Evolutionary conservation across 2,329 filamentous ascomycete genomes (phyloP), one percentile per base, ranked within the genome.

Genomic region (Drechslera avenae): DNA sequence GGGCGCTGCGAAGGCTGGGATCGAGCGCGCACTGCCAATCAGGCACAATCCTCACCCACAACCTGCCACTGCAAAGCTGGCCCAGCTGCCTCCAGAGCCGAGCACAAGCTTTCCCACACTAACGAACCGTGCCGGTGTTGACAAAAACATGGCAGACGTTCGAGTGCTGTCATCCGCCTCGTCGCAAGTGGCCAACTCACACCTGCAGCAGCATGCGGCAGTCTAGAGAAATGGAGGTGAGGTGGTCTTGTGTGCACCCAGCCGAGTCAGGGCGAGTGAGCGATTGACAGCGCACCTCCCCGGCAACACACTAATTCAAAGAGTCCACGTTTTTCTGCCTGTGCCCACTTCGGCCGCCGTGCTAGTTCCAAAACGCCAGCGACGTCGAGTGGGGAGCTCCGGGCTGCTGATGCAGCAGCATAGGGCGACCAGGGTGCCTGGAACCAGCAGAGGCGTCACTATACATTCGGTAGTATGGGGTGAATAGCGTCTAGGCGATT

Each of bases 321-420:
- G 71, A 60, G 67, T 66, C 68, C 69, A 71, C 67, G 69, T 69
- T 72, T 72, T 67, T 69, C 60, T 67, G 62, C 63, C 62, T 61
- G 63, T 67, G 61, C 62, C 64, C 67, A 66, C 63, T 59, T 63
- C 57, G 57, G 46, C 59, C 67, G 67, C 64, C 66, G 61, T 60
- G 56, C 56, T 59, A 62, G 68, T 55, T 44, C 62, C 62, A 68
- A 59, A 68, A 54, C 41, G 52, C 57, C 58, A 42, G 54, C 59
- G 62, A 57, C 59, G 63, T 64, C 52, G 61, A 67, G 66, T 67
- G 67, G 67, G 63, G 54, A 59, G 60, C 49, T 51, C 64, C 62
- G 57, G 42, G 64, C 64, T 68, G 68, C 61, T 72, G 66, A 72
- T 72, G 67, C 64, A 68, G 60, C 54, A n/a, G 63, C 61, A 54